phyloP scores from a whole-genome alignment of 2,329 filamentous ascomycete genomes.

The Colletotrichum sp. region DNA sequence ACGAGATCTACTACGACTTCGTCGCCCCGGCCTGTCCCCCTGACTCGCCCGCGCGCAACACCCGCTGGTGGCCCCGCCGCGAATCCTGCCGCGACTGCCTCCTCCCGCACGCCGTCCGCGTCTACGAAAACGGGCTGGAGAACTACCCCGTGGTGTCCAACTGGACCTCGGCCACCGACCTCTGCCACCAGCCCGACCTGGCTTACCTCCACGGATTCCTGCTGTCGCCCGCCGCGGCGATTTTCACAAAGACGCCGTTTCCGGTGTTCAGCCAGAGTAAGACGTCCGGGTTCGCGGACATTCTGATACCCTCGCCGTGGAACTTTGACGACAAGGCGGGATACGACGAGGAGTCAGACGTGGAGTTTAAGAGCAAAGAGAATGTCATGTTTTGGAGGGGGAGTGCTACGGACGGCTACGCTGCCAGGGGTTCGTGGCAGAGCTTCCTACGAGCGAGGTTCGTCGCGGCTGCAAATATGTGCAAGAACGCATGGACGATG shows the following conservation, averaged over 20 bases:
- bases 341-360: conserved; percentile 43
- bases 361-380: conserved; percentile 51
- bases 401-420: conserved; percentile 53
- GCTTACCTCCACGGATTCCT: conserved; percentile 58
- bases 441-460: conserved; percentile 66
- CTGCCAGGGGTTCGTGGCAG: conserved; percentile 58
- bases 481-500: background rate
- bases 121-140: conserved; percentile 28
- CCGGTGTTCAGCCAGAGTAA: conserved; percentile 64
- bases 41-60: conserved; percentile 45
- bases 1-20: conserved; percentile 38
- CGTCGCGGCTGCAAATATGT: conserved; percentile 51
- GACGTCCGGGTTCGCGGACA: conserved; percentile 58
- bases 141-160: conserved; percentile 40
- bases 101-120: conserved; percentile 36
- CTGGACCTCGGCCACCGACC: conserved; percentile 32
- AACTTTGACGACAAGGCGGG: conserved; percentile 41
- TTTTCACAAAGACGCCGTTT: conserved; percentile 42
- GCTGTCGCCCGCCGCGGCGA: conserved; percentile 38
- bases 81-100: conserved; percentile 36
- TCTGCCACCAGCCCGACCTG: conserved; percentile 56
- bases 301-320: conserved; percentile 41
- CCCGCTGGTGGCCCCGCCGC: conserved; percentile 44
- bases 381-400: conserved; percentile 61
- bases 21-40: conserved; percentile 49